Percentiles rank a stretch among this genome's conserved stretches.
Conservation (phyloP, 768 basidiomycete species). For the Boletus sp. region DNA sequence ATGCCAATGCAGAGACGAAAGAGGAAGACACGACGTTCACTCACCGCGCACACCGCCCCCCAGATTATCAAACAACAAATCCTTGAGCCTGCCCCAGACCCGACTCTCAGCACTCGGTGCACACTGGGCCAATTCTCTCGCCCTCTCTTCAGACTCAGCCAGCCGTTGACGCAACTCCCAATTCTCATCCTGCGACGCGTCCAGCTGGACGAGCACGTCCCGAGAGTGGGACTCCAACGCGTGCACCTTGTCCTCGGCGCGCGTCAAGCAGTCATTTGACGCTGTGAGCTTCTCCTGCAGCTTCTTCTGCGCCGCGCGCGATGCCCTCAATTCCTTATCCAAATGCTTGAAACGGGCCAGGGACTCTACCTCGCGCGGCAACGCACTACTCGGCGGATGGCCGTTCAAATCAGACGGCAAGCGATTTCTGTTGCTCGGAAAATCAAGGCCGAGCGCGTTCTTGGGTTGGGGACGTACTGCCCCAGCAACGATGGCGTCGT, state of each 20-base stretch:
- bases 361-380: neutral
- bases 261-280: constrained; percentile 14
- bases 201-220: constrained; percentile 17
- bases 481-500: constrained; percentile 18
- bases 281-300: constrained; percentile 20
- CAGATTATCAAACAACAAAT: constrained; percentile 30
- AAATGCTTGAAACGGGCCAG: constrained; percentile 18
- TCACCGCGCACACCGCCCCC: constrained; percentile 17
- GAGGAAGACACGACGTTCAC: constrained; percentile 11
- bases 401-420: neutral
- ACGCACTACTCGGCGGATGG: neutral
- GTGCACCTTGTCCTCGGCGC: constrained; percentile 14
- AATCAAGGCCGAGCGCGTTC: constrained; percentile 30
- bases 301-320: constrained; percentile 12
- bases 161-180: constrained; percentile 24
- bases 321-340: constrained; percentile 24
- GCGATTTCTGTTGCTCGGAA: constrained; percentile 9
- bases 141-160: constrained; percentile 21
- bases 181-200: constrained; percentile 20
- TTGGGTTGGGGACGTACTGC: constrained; percentile 9
- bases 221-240: constrained; percentile 24
- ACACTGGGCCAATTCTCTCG: constrained; percentile 16
- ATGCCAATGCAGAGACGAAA: constrained; percentile 6
- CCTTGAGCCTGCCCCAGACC: constrained; percentile 30
- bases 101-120: constrained; percentile 16